Evolutionary conservation across 2,329 filamentous ascomycete species (phyloP), one percentile per base, ranked within the genome.

Genomic region (Apiospora marii): DNA sequence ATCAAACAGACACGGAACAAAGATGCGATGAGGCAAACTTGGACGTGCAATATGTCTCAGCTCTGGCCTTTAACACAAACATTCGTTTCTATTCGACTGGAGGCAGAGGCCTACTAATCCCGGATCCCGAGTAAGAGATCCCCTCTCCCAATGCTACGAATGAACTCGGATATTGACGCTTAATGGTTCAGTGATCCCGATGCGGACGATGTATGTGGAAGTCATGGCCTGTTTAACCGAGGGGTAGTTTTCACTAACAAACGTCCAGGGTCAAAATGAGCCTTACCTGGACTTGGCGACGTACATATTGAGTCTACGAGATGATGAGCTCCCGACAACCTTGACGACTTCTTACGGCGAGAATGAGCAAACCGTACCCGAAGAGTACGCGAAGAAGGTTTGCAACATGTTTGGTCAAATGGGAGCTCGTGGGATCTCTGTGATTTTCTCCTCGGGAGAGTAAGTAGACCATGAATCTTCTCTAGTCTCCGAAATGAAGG

Each of bases 331-430:
- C 1, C 91, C 92, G 0, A 87, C 90, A 67, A 88, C 91, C 22
- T 87, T 93, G 77, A 88, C 86, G 70, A 90, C 89, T 16, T 92
- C 90, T 0, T 93, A 93, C 79, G 91, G 90, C 68, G 91, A 93
- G 73, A 87, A 90, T 70, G 92, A 93, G 81, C 88, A 92, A 49
- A 92, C 88, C 1, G 76, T 93, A 0, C 91, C 92, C 0, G 77
- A 83, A 3, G 86, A 87, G 14, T 94, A 92, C 77, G 89, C 90
- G 24, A 83, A 84, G 68, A 86, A 87, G 69, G 89, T 92, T 16
- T 93, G 92, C 83, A 86, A 88, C 74, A 84, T 90, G 74, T 91
- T 92, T 76, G 89, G 87, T 61, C 87, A 92, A 76, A 88, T 93
- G 44, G 91, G 90, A n/a, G 87, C 89, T 1, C 89, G 91, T 53